These are phyloP conservation scores for Trichaptum fuscoviolaceum DNA, from an alignment of 768 basidiomycete species.

Conservation along the genomic window DNA sequence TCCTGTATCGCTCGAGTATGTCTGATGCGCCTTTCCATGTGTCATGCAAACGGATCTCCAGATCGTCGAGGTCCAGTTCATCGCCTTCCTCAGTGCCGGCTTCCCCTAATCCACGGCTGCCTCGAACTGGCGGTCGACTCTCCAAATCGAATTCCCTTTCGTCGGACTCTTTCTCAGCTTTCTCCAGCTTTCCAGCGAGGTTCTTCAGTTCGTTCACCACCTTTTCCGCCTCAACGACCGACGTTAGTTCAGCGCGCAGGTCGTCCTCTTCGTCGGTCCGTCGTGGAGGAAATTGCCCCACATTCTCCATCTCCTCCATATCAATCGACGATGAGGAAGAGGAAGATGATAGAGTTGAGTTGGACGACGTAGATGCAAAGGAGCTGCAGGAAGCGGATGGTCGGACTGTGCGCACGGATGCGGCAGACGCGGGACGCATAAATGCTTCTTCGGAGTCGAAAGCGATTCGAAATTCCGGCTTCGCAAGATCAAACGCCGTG, in stretches of 20 bases:
- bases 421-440: constrained; percentile 45
- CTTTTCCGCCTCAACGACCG: not conserved
- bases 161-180: constrained; percentile 30
- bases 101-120: not conserved
- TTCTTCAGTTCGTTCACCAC: constrained; percentile 29
- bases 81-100: constrained; percentile 10
- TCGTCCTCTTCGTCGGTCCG: not conserved
- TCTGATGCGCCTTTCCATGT: constrained; percentile 1
- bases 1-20: constrained; percentile 10
- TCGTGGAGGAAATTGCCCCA: constrained; percentile 3
- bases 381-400: constrained; percentile 45
- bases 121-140: constrained; percentile 7
- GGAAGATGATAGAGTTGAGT: constrained; percentile 5
- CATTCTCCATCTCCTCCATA: constrained; percentile 35
- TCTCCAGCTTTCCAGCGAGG: constrained; percentile 38
- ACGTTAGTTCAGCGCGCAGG: not conserved
- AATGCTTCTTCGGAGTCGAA: constrained; percentile 46
- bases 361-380: constrained; percentile 32
- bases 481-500: constrained; percentile 63
- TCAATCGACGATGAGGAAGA: constrained; percentile 34
- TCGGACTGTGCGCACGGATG: constrained; percentile 52
- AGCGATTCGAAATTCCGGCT: constrained; percentile 57
- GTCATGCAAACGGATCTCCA: not conserved
- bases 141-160: constrained; percentile 24
- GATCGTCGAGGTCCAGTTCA: constrained; percentile 13